Conservation (phyloP, 1,284 basidiomycete species). For the Ustilago trichophora region DNA sequence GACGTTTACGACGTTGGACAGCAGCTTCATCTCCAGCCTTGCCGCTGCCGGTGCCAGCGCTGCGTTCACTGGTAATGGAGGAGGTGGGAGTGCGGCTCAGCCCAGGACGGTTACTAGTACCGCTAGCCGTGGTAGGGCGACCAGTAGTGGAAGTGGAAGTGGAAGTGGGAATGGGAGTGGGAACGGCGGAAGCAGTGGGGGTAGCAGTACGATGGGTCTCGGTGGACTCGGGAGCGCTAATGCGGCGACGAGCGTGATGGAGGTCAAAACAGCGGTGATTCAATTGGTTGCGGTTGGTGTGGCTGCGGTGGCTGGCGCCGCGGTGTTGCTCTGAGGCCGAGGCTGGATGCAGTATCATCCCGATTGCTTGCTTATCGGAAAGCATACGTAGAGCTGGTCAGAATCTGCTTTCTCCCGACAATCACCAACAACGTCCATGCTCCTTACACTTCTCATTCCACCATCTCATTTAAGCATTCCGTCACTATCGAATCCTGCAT, state of each 20-base stretch:
- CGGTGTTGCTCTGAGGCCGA: slow-evolving; percentile 4
- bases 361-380: too few relatives aligned
- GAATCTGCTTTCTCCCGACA: too few relatives aligned
- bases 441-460: too few relatives aligned
- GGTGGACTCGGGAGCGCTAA: neutral
- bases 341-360: neutral
- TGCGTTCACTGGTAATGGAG: slow-evolving; percentile 14
- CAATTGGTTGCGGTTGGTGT: neutral
- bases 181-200: neutral
- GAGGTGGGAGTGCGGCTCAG: neutral
- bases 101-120: slow-evolving; percentile 6
- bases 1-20: slow-evolving; percentile 20
- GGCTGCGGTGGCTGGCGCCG: slow-evolving; percentile 11
- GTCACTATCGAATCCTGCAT: too few relatives aligned
- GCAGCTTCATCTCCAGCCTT: slow-evolving; percentile 16
- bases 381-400: too few relatives aligned
- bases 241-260: neutral
- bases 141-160: slow-evolving; percentile 2
- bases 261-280: neutral
- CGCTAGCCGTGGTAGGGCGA: neutral
- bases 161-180: slow-evolving; percentile 1
- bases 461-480: too few relatives aligned
- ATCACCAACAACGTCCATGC: too few relatives aligned
- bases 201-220: slow-evolving; percentile 1
- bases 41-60: slow-evolving; percentile 30